These are phyloP conservation scores for Malassezia furfur DNA, from an alignment of 1,284 basidiomycete genomes.

Conservation along the genomic window DNA sequence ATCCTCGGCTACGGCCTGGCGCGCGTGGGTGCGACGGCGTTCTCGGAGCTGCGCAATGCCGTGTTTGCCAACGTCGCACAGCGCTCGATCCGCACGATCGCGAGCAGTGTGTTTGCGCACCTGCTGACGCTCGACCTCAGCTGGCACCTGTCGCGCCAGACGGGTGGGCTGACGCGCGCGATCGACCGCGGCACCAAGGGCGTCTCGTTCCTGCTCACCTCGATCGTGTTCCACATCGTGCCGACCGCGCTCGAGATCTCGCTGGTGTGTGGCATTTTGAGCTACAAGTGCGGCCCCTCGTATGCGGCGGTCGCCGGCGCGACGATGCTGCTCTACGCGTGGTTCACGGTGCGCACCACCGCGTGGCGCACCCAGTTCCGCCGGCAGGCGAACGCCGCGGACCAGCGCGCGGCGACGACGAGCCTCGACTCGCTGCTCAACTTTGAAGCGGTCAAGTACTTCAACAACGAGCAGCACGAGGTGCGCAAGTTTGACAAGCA, in stretches of 20 bases:
- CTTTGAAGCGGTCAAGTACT: constrained; percentile 97
- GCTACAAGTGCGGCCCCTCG: constrained; percentile 92
- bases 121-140: constrained; percentile 78
- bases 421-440: constrained; percentile 94
- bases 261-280: constrained; percentile 92
- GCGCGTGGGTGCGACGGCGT: constrained; percentile 76
- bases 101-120: constrained; percentile 84
- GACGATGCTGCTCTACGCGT: constrained; percentile 83
- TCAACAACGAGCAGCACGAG: constrained; percentile 92
- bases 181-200: constrained; percentile 97
- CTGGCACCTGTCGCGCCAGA: constrained; percentile 87
- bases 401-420: constrained; percentile 86
- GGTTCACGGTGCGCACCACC: constrained; percentile 93
- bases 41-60: constrained; percentile 85
- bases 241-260: constrained; percentile 92
- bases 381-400: constrained; percentile 85
- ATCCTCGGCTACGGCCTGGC: constrained; percentile 87
- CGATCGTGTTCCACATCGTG: constrained; percentile 86
- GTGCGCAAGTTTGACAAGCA: constrained; percentile 84
- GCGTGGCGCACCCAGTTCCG: constrained; percentile 94
- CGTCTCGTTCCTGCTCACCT: constrained; percentile 86
- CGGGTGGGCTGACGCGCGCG: constrained; percentile 85
- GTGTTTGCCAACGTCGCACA: constrained; percentile 95
- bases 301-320: constrained; percentile 81
- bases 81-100: constrained; percentile 82